Evolutionary conservation across 2,329 filamentous ascomycete genomes (phyloP), one percentile per base, ranked within the genome.

Genomic region (Rachicladosporium sp.): DNA sequence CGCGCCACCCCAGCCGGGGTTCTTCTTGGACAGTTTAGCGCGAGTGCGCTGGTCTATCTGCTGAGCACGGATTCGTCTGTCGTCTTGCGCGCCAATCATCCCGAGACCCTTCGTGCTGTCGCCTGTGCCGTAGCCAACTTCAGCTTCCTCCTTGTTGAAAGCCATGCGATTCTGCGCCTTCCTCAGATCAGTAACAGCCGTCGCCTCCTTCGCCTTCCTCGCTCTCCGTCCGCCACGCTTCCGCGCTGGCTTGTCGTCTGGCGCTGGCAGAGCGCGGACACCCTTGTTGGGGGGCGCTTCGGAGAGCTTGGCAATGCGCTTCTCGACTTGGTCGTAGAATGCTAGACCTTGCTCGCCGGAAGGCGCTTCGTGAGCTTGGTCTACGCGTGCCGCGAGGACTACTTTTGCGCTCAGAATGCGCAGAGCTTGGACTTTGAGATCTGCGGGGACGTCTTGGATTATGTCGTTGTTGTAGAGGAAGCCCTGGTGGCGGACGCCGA

Each of bases 141-240:
- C 91, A 52, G 78, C 80, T 63, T 98, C 91, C 61, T 96, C 89
- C 59, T 93, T 91, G 43, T 88, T 88, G 55, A 98, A 98, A 0
- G 80, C 86, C 75, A 98, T 81, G 39, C 91, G 77, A 65, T 98
- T 98, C 63, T 96, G 91, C 4, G 87, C 87, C 61, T 96, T 95
- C 48, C 88, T 80, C 23, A 98, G 69, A 40, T 98, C 91, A 0
- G 91, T 98, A 86, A 95, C 93, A 44, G 91, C 89, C 5, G 85
- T 85, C 3, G 89, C 88, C 62, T 94, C 91, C 71, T 98, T 98
- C 44, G 89, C 89, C 62, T 94, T 94, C 42, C 91, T 72, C 9
- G 88, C 91, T 48, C 87, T 73, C 40, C 89, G 73, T 37, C 91
- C 91, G 60, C 91, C 91, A 48, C 91, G 82, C 61, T 98, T 98